Evolutionary conservation across 345 rosid species (phyloP), one percentile per base, ranked within the genome.

Genomic region (Jatropha curcas): DNA sequence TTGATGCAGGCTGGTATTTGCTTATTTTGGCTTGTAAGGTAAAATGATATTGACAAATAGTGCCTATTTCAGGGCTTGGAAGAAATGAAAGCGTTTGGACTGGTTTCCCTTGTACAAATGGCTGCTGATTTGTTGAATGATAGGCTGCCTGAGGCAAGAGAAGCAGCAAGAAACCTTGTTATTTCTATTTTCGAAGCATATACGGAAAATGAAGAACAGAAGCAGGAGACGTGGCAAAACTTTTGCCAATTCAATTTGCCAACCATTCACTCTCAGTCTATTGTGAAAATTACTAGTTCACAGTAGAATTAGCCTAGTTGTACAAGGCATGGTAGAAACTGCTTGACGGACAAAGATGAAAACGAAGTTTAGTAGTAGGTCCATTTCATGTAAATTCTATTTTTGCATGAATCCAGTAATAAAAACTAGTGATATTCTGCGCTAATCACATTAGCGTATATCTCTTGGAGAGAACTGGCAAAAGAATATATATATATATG

Each of bases 101-200:
- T 85, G 79, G 84, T 77, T 30, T 28, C 63, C 20, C 71, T 94
- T 64, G 77, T 83, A 5, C 86, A 87, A 77, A 84, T 89, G 84
- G 87, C 84, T 22, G 88, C 87, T 4, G 83, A 84, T 72, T 73
- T 84, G 86, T 68, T 89, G 87, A 95, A 83, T 74, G 98, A 95
- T 63, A 88, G 86, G 80, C 74, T 91, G 57, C 96, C 99, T 0
- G 99, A 91, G 80, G 97, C 99, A 14, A 89, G 98, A 72, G 98
- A 91, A 82, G 97, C 99, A 0, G 94, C 97, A 0, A 75, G 97
- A 76, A 85, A 85, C 48, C 82, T 83, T 48, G 96, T 80, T 64
- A 74, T 60, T 39, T 81, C 83, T 2, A 50, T 88, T 50, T 79
- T 80, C 37, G 67, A 80, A 45, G 83, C 74, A 14, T 83, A 87